Evolutionary conservation across 345 rosid genomes (phyloP).

Genomic region (Brassica napus): Da-Ae NC_063446.1:31574501-31575000

Average conservation of each 20-base stretch:
- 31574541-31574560: no score
- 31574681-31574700: no score
- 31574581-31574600: no score
- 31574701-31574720: no score
- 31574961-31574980: slow-evolving; percentile 2
- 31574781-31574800: neutral
- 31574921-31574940: slow-evolving; percentile 22
- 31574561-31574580: no score
- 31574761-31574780: neutral
- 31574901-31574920: slow-evolving; percentile 36
- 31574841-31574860: neutral
- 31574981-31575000: slow-evolving; percentile 12
- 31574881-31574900: neutral
- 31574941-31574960: slow-evolving; percentile 8
- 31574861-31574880: slow-evolving; percentile 19
- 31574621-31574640: no score
- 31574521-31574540: no score
- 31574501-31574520: no score
- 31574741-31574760: neutral
- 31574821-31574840: neutral
- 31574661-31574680: neutral
- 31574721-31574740: no score
- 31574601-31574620: no score
- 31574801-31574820: slow-evolving; percentile 7
- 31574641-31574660: no score